Evolutionary conservation across 2,329 filamentous ascomycete genomes (phyloP).

Genomic region (Eutypella sp.): DNA sequence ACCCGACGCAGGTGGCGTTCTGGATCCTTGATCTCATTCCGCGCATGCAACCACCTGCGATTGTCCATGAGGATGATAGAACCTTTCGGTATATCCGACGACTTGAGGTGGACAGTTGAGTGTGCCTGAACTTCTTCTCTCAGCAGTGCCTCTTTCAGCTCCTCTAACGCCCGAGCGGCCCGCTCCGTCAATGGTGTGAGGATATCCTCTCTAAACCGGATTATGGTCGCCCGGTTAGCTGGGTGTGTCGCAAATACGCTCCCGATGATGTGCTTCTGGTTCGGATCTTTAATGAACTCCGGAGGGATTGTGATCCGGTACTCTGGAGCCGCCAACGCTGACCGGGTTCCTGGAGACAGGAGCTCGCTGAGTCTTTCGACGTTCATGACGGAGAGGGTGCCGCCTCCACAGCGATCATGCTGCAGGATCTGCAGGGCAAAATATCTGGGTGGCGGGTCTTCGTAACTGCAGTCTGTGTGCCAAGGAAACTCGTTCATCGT

Average conservation of each 20-base stretch:
- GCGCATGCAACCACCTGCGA: slow-evolving; percentile 30
- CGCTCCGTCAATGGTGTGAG: slow-evolving; percentile 20
- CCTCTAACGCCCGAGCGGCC: slow-evolving; percentile 17
- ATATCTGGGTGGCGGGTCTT: slow-evolving; percentile 29
- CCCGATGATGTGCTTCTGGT: slow-evolving; percentile 17
- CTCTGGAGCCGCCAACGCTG: slow-evolving; percentile 20
- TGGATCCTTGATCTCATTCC: slow-evolving; percentile 28
- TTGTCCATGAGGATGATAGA: slow-evolving; percentile 30
- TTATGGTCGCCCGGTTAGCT: slow-evolving; percentile 7
- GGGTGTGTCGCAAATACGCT: slow-evolving; percentile 14
- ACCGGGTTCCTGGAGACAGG: slow-evolving; percentile 19
- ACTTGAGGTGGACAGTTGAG: slow-evolving; percentile 20
- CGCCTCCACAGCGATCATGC: slow-evolving; percentile 35
- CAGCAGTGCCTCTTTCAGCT: slow-evolving; percentile 18
- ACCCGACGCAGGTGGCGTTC: slow-evolving; percentile 30
- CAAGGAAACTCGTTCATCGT: slow-evolving; percentile 38
- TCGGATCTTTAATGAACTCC: slow-evolving; percentile 25
- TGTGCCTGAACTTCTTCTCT: slow-evolving; percentile 6
- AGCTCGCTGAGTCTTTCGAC: slow-evolving; percentile 21
- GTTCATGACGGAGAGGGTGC: slow-evolving; percentile 34
- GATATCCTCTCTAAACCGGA: slow-evolving; percentile 30
- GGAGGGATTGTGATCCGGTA: slow-evolving; percentile 28
- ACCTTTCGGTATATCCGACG: slow-evolving; percentile 21
- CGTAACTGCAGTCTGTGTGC: slow-evolving; percentile 42
- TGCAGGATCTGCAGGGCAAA: slow-evolving; percentile 38